A percentile compares a stretch with the other conserved stretches of the same genome.
These are phyloP conservation scores for Pythium utonaiense DNA, from an alignment of 352 stramenopile species.

Conservation along the genomic window DNA sequence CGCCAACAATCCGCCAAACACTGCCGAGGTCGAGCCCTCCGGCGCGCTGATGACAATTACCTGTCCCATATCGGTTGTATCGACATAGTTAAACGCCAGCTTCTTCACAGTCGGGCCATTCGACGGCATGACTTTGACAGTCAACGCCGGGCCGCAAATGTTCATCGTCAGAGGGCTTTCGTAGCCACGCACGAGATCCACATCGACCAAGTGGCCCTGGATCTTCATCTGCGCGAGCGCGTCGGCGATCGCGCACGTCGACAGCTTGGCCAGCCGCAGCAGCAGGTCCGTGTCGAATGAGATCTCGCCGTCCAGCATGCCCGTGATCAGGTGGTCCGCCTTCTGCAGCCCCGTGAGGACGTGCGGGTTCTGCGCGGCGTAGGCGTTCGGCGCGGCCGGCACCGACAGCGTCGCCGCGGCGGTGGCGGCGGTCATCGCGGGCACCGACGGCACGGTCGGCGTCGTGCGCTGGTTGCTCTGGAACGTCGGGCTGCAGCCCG, in stretches of 20 bases:
- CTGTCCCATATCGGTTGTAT: constrained; percentile 67
- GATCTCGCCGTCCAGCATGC: constrained; percentile 66
- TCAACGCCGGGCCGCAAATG: constrained; percentile 74
- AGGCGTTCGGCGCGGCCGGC: constrained; percentile 27
- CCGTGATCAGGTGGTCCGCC: constrained; percentile 52
- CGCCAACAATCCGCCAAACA: constrained; percentile 72
- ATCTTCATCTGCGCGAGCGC: constrained; percentile 75
- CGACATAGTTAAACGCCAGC: constrained; percentile 75
- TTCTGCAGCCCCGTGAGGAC: constrained; percentile 43
- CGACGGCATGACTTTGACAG: constrained; percentile 68
- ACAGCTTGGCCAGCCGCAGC: constrained; percentile 70
- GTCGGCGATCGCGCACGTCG: constrained; percentile 77
- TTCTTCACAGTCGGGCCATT: constrained; percentile 59
- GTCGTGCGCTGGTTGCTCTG: constrained; percentile 72
- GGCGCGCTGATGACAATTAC: constrained; percentile 80
- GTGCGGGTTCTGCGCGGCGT: constrained; percentile 29
- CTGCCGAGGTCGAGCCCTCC: constrained; percentile 38
- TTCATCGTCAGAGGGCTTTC: constrained; percentile 52
- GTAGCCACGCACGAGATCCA: constrained; percentile 64
- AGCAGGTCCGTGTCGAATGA: constrained; percentile 59
- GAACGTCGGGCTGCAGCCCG: constrained; percentile 66
- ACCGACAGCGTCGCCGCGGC: constrained; percentile 29
- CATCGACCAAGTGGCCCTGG: constrained; percentile 72
- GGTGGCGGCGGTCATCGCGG: constrained; percentile 17
- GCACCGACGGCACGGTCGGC: constrained; percentile 17